These are phyloP conservation scores for Tetrastigma voinierianum DNA, from an alignment of 164 flowering plant genomes.

Conservation along the genomic window DNA sequence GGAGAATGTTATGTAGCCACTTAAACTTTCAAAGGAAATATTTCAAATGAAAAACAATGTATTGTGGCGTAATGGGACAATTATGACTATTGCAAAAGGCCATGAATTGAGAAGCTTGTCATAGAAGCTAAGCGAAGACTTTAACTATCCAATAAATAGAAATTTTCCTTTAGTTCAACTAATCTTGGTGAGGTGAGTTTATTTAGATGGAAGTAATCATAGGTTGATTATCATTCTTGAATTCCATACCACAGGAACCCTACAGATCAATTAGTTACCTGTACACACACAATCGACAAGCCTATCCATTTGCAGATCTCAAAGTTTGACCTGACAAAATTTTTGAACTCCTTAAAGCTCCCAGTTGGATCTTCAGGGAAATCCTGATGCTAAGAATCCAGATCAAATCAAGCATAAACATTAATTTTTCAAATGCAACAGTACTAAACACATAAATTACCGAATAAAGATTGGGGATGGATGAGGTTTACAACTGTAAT, in stretches of 20 bases:
- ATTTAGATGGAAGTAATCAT: not conserved
- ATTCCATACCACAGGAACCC: slow-evolving; percentile 9
- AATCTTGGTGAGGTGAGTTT: not conserved
- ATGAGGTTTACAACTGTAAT: not conserved
- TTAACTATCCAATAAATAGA: no score
- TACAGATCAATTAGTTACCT: slow-evolving; percentile 48
- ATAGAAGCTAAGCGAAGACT: not conserved
- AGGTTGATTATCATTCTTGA: not conserved
- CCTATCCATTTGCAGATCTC: slow-evolving; percentile 85
- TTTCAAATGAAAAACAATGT: not conserved
- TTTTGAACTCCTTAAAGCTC: slow-evolving; percentile 53
- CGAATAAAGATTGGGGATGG: not conserved
- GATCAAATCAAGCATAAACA: not conserved
- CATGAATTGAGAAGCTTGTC: not conserved
- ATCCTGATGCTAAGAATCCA: slow-evolving; percentile 49
- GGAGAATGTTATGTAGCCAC: no score
- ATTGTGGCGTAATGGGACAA: not conserved
- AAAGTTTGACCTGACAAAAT: slow-evolving; percentile 67
- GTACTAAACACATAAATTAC: not conserved
- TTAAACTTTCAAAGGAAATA: not conserved
- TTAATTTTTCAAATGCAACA: not conserved
- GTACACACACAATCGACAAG: slow-evolving; percentile 56
- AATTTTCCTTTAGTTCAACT: not conserved
- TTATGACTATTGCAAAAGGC: not conserved
- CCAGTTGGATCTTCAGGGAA: slow-evolving; percentile 79